phyloP scores from a whole-genome alignment of 2,329 filamentous ascomycete species.

The Arthrinium phaeospermum region DNA sequence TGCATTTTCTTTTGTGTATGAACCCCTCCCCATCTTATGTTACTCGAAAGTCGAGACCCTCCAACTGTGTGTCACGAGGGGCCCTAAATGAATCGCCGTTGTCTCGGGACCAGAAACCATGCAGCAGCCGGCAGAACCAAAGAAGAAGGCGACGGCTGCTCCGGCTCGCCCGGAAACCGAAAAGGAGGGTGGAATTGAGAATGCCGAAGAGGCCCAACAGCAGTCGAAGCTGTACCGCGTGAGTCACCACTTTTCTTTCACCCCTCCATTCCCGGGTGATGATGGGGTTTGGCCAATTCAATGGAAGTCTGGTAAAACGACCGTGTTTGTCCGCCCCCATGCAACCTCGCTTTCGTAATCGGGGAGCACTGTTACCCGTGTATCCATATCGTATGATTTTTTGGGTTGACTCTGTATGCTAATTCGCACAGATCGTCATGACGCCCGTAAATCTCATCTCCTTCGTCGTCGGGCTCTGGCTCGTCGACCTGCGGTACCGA shows the following conservation, averaged over 20 bases:
- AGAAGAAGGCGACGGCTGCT: not conserved
- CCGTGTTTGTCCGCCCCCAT: not conserved
- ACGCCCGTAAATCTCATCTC: conserved; percentile 68
- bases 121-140: not conserved
- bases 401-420: not conserved
- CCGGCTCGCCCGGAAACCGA: conserved; percentile 20
- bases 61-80: not conserved
- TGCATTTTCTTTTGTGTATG: not conserved
- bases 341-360: not conserved
- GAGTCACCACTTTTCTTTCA: conserved; percentile 17
- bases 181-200: not conserved
- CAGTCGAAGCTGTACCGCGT: conserved; percentile 34
- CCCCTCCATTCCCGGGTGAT: not conserved
- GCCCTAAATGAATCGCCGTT: not conserved
- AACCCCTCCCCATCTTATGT: not conserved
- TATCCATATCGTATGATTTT: not conserved
- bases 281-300: not conserved
- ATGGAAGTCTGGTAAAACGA: not conserved
- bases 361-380: not conserved
- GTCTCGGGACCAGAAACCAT: not conserved
- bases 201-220: conserved; percentile 18
- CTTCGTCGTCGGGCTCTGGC: conserved; percentile 68
- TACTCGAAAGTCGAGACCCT: not conserved
- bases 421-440: conserved; percentile 46
- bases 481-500: conserved; percentile 65